Evolutionary conservation across 345 rosid species (phyloP).

Genomic region (Diplotaxis tenuifolia): DNA sequence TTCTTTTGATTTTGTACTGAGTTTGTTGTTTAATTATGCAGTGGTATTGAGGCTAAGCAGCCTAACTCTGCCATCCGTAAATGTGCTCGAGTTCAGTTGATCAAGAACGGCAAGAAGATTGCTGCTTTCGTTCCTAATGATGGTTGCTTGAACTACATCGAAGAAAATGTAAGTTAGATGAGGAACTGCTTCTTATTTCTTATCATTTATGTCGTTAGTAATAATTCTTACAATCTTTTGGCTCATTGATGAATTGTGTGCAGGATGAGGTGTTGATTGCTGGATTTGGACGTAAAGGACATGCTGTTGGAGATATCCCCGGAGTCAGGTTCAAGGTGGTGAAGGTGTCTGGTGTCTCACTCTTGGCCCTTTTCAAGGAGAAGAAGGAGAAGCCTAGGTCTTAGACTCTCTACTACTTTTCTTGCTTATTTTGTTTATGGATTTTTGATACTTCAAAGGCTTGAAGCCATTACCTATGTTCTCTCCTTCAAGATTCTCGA

Average conservation of each 20-base stretch:
- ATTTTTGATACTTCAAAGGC: neutral
- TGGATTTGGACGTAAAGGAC: constrained; percentile 61
- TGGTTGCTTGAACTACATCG: constrained; percentile 94
- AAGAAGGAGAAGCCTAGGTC: constrained; percentile 76
- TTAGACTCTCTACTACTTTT: constrained; percentile 26
- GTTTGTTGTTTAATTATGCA: constrained; percentile 32
- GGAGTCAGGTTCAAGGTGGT: constrained; percentile 80
- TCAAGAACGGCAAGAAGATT: constrained; percentile 93
- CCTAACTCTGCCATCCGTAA: constrained; percentile 98
- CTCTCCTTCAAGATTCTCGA: constrained; percentile 1
- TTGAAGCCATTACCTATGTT: neutral
- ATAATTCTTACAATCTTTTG: neutral
- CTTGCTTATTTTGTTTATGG: neutral
- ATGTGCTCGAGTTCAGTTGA: constrained; percentile 91
- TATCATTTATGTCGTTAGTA: neutral
- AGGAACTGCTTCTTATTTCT: neutral
- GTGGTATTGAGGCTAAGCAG: constrained; percentile 97
- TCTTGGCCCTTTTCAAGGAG: constrained; percentile 63
- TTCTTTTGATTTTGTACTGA: neutral
- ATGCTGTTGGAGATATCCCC: constrained; percentile 76
- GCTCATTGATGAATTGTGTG: neutral
- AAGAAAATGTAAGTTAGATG: constrained; percentile 60
- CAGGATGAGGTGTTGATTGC: constrained; percentile 73
- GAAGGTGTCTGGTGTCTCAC: constrained; percentile 72
- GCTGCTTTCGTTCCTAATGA: constrained; percentile 96